Conservation (phyloP, 768 basidiomycete species). For the Cubamyces sp. region DNA sequence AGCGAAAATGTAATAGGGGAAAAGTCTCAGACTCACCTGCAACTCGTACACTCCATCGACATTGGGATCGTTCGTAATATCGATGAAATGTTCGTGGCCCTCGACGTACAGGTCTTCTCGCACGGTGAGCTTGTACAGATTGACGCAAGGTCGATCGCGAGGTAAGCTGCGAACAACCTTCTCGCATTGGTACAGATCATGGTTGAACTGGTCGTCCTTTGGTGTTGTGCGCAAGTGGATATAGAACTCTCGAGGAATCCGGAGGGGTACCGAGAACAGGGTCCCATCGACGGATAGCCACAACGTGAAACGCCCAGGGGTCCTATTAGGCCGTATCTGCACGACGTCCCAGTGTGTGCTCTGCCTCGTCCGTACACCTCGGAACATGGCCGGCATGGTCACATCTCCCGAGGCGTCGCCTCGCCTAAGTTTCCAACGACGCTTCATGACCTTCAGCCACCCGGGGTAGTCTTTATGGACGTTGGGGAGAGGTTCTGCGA, state of each 20-base stretch:
- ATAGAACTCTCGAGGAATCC: slow-evolving; percentile 92
- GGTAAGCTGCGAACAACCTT: slow-evolving; percentile 81
- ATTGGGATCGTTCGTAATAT: slow-evolving; percentile 90
- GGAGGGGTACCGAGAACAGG: slow-evolving; percentile 78
- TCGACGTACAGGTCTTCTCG: slow-evolving; percentile 83
- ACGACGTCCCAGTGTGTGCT: slow-evolving; percentile 85
- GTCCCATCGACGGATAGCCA: slow-evolving; percentile 87
- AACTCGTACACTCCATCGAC: slow-evolving; percentile 95
- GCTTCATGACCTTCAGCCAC: slow-evolving; percentile 79
- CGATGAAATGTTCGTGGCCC: slow-evolving; percentile 89
- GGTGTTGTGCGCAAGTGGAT: slow-evolving; percentile 81
- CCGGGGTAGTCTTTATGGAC: slow-evolving; percentile 66
- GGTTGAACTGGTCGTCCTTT: slow-evolving; percentile 66
- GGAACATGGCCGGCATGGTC: slow-evolving; percentile 76
- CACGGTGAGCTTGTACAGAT: slow-evolving; percentile 84
- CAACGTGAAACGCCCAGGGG: slow-evolving; percentile 80
- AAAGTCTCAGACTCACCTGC: slow-evolving; percentile 58
- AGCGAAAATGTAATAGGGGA: neutral
- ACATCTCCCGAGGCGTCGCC: slow-evolving; percentile 50
- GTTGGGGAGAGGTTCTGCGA: slow-evolving; percentile 58
- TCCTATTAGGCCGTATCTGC: slow-evolving; percentile 80
- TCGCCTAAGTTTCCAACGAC: slow-evolving; percentile 71
- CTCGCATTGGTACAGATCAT: slow-evolving; percentile 69
- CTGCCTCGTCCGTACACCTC: slow-evolving; percentile 56
- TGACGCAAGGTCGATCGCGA: slow-evolving; percentile 70